Base-by-base conservation (phyloP, 2,329 filamentous ascomycete genomes). In the Aulographum hederae region DNA sequence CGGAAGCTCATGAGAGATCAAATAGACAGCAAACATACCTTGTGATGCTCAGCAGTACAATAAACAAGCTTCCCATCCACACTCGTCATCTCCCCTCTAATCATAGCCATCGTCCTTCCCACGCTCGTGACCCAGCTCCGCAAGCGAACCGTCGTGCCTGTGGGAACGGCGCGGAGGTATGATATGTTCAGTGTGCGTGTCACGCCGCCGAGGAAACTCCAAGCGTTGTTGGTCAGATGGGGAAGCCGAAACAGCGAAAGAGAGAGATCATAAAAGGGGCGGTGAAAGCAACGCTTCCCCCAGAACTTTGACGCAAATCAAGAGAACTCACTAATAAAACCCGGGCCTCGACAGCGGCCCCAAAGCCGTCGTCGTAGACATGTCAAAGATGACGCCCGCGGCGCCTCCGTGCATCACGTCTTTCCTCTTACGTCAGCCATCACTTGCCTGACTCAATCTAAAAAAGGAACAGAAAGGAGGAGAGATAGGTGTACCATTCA, bases 11-110 rank as follows among this genome's bases (percentile, higher is more conserved):
- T n/a, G n/a, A n/a, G n/a, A n/a, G n/a, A n/a, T n/a, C n/a, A n/a
- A n/a, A n/a, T n/a, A n/a, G n/a, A n/a, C n/a, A n/a, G n/a, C n/a
- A n/a, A n/a, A n/a, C n/a, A n/a, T n/a, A 65, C 60, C 38, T 67
- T 67, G 43, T 67, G 63, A 37, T 67, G 61, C 41, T 67, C 63
- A 21, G 52, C 60, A 1, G 61, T 63, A 32, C 56, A 61, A 39
- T 61, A 66, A 4, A 57, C 50, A 0, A 45, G 53, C 38, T 55
- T 59, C 0, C 60, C 58, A 41, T 67, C 61, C 12, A 55, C 41
- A 32, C 54, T 61, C 4, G 51, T 58, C 57, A 68, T 66, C 26
- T 50, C 51, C 3, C 59, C 62, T 6, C 55, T 50, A 26, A 66
- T 60, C 49, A 65, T 53, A 5, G 63, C 59, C 61, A 65, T 66